Conservation (phyloP, 2,329 filamentous ascomycete species). For the Colletotrichum musicola region DNA sequence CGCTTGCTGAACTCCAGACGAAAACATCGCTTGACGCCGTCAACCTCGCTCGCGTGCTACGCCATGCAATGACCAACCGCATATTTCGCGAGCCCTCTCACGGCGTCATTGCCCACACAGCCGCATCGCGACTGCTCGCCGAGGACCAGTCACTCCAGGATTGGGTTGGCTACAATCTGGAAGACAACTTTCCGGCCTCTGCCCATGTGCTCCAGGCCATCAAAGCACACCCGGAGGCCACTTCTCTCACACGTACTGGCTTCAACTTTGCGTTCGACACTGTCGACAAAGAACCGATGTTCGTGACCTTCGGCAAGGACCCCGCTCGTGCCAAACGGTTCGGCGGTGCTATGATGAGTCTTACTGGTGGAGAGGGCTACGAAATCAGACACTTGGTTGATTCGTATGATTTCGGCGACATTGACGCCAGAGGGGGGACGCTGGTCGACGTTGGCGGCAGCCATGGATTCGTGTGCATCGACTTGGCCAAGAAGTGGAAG, state of each 20-base stretch:
- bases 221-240: conserved; percentile 59
- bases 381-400: conserved; percentile 65
- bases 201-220: conserved; percentile 61
- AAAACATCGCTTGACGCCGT: conserved; percentile 61
- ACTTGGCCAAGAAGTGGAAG: conserved; percentile 63
- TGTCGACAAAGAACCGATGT: conserved; percentile 65
- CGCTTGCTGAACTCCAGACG: conserved; percentile 58
- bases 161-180: conserved; percentile 68
- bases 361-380: conserved; percentile 69
- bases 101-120: conserved; percentile 66
- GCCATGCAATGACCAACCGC: conserved; percentile 69
- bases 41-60: conserved; percentile 64
- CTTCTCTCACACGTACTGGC: conserved; percentile 60
- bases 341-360: conserved; percentile 66
- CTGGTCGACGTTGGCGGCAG: conserved; percentile 72
- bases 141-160: conserved; percentile 61
- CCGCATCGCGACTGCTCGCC: conserved; percentile 64
- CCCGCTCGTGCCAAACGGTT: conserved; percentile 63
- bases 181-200: conserved; percentile 65
- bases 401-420: conserved; percentile 64
- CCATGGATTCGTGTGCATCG: conserved; percentile 69
- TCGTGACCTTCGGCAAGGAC: conserved; percentile 64
- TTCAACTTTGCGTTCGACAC: conserved; percentile 66
- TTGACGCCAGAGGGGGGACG: conserved; percentile 59
- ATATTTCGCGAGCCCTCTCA: conserved; percentile 67